Conservation (phyloP, 768 basidiomycete species). For the Lentinula sp. region DNA sequence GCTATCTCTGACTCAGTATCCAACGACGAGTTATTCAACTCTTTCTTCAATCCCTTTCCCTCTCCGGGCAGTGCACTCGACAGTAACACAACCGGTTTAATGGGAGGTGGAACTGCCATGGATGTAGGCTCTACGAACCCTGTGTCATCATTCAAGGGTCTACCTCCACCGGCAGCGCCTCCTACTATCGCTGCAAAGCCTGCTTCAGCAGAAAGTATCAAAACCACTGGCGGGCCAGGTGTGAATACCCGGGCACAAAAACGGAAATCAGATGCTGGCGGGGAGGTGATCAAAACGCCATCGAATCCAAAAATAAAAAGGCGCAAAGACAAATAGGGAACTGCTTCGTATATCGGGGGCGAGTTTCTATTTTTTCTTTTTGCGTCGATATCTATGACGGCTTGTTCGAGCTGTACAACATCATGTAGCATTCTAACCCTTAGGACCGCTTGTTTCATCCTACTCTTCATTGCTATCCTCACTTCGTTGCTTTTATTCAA, state of each 20-base stretch:
- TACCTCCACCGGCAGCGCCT: not conserved
- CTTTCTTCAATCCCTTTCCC: constrained; percentile 17
- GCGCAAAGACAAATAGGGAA: constrained; percentile 4
- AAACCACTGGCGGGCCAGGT: not conserved
- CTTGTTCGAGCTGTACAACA: not conserved
- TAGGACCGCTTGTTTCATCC: too few relatives aligned
- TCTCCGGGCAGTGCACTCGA: not conserved
- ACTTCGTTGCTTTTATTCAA: not conserved
- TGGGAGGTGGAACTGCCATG: not conserved
- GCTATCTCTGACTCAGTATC: constrained; percentile 1
- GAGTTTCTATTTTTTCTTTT: too few relatives aligned
- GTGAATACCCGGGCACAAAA: not conserved
- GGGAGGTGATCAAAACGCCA: not conserved
- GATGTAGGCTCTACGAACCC: not conserved
- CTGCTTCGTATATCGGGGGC: too few relatives aligned
- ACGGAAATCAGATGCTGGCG: constrained; percentile 3
- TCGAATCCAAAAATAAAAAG: not conserved
- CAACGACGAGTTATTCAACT: constrained; percentile 17
- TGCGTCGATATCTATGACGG: not conserved
- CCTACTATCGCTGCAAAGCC: not conserved
- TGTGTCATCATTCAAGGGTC: not conserved
- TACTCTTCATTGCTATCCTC: too few relatives aligned
- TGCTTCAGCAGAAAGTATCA: not conserved
- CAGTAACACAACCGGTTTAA: not conserved
- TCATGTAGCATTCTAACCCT: not conserved